Base-by-base conservation (phyloP, 768 basidiomycete genomes). In the Tubosaeta sp. region DNA sequence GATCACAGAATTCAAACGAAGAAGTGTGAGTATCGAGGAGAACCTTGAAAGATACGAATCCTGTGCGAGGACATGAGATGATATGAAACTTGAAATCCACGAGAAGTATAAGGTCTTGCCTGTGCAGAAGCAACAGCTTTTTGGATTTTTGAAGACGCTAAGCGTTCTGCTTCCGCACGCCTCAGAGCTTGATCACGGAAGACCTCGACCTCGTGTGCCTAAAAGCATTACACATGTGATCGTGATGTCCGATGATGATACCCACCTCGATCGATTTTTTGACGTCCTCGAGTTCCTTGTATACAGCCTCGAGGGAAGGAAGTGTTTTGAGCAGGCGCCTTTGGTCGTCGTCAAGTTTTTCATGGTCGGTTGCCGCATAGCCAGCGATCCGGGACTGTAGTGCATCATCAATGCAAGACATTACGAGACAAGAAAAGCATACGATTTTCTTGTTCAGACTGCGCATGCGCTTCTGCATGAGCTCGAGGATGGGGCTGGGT, bases 261-360 rank as follows among this genome's bases (percentile, higher is more conserved):
- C 92, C 33, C 35, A 92, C 93, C 81, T 95, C 91, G 55, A 94
- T 77, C 38, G 79, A 82, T 66, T 88, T 92, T 69, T 86, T 88
- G 41, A 93, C 80, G 52, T 94, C 93, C 25, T 81, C 83, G 13
- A 95, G 71, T 61, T 95, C 93, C 62, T 89, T 91, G 59, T 84
- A 79, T 37, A 84, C 75, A 10, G 84, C 88, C 62, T 95, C 91
- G 19, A 95, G 74, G 6, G 77, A 74, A 10, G 92, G 80, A 41
- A 95, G 81, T 16, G 80, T 84, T 57, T 82, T 86, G 48, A 94
- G 61, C 2, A 79, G 75, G 32, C 84, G 82, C 57, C 79, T 86
- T 72, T 97, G 93, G 69, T 95, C 94, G 38, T 92, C 89, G 57
- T 95, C 91, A 49, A 95, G 79, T 62, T 86, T 86, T 50, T 84